Percentiles rank a stretch among this genome's conserved stretches.
These are phyloP conservation scores for Scalesia atractyloides DNA, from an alignment of 129 eudicot species.

Conservation along the genomic window DNA sequence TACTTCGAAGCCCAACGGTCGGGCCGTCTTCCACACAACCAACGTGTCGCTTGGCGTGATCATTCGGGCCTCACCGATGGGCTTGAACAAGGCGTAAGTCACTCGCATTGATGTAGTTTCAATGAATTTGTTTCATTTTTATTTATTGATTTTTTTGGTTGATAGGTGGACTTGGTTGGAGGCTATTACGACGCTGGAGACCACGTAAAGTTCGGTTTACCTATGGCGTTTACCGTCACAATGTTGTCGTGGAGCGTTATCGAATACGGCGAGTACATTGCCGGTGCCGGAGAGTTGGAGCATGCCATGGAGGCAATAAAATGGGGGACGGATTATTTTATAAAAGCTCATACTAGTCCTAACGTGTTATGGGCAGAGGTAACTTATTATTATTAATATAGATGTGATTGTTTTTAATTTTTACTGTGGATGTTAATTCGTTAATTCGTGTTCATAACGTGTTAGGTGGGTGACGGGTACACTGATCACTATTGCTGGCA, in stretches of 20 bases:
- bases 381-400: not conserved
- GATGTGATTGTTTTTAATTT: not conserved
- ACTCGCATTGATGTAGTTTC: not conserved
- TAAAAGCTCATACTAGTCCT: constrained; percentile 72
- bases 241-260: constrained; percentile 84
- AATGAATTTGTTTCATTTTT: not conserved
- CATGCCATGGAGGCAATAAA: constrained; percentile 70
- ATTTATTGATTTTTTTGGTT: constrained; percentile 12
- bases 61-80: constrained; percentile 78
- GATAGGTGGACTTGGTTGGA: constrained; percentile 80
- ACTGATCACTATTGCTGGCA: constrained; percentile 88
- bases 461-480: constrained; percentile 82
- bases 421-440: constrained; percentile 3
- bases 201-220: constrained; percentile 79
- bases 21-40: constrained; percentile 74
- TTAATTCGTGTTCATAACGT: constrained; percentile 8
- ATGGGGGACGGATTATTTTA: constrained; percentile 90
- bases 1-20: constrained; percentile 88
- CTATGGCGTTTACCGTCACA: constrained; percentile 87
- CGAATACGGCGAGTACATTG: constrained; percentile 47
- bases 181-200: constrained; percentile 95
- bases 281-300: constrained; percentile 45
- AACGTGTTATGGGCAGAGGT: constrained; percentile 72
- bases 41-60: constrained; percentile 72
- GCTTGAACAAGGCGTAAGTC: constrained; percentile 66